Percentiles rank a stretch among this genome's conserved stretches.
Evolutionary conservation across 345 rosid genomes (phyloP).

Genomic region (Arabis hirsuta): DNA sequence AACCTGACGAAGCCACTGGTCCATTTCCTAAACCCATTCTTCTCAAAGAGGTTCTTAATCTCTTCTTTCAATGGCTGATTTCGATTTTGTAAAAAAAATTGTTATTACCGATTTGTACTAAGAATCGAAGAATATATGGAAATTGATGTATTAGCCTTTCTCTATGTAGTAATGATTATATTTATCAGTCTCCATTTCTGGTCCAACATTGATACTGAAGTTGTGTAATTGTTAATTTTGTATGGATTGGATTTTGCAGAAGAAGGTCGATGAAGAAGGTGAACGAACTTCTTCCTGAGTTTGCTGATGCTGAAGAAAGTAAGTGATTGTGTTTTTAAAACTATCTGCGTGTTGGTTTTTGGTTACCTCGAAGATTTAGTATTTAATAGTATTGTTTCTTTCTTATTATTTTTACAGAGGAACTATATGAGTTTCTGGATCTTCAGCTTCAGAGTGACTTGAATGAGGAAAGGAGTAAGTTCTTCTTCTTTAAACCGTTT

Average conservation of each 20-base stretch:
- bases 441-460: conserved; percentile 76
- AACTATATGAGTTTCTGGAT: conserved; percentile 77
- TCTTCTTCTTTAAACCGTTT: conserved; percentile 11
- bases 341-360: conserved; percentile 5
- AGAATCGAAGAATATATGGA: too few relatives aligned
- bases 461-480: conserved; percentile 74
- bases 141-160: background rate
- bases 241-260: conserved; percentile 54
- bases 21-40: conserved; percentile 86
- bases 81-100: background rate
- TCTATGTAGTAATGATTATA: background rate
- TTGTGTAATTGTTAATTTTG: background rate
- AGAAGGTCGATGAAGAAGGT: conserved; percentile 85
- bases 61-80: background rate
- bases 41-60: conserved; percentile 66
- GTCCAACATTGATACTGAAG: conserved; percentile 1
- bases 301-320: conserved; percentile 89
- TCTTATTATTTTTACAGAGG: conserved; percentile 55
- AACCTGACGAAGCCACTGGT: conserved; percentile 70
- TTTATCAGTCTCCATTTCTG: background rate
- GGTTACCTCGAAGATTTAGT: background rate
- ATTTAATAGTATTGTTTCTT: background rate
- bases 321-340: conserved; percentile 21
- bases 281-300: conserved; percentile 64
- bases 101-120: background rate